Evolutionary conservation across 805 yeast species (phyloP), one percentile per base, ranked within the genome.

Genomic region (Myxozyma monticola): DNA sequence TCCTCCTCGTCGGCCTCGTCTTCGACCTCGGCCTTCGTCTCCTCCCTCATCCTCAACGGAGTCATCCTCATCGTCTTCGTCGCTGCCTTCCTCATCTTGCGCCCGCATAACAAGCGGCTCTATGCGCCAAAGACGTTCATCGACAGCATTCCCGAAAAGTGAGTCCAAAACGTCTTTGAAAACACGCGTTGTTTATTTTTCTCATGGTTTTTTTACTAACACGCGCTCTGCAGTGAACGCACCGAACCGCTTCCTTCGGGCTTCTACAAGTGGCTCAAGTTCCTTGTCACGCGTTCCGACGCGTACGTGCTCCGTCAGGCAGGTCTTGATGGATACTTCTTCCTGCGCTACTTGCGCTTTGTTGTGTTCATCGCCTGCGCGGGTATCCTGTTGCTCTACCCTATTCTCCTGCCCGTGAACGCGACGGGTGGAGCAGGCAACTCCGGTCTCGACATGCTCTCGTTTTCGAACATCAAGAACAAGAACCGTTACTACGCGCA

Each of bases 321-420:
- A 18, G 98, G 97, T 15, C 66, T 91, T n/a, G 98, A 91, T 65
- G 97, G 96, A 4, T 91, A 87, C 71, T 83, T 93, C 64, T 91
- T 90, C 67, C 70, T 89, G 54, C 76, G 99, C 58, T 93, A 85
- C 64, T 67, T 93, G 25, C 75, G 78, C 42, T 62, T 85, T 31
- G 71, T 88, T 56, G 71, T 78, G 10, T 53, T 71, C 4, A 64
- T 81, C 35, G 79, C 82, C 49, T 73, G 81, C 1, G 70, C 80
- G 37, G 85, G 87, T 3, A 67, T 80, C 47, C 26, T 77, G 3
- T 60, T 81, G 25, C 71, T 81, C 5, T 80, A 78, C 75, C 82
- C 85, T 6, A 76, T 91, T 42, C 71, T 91, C 47, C 74, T 93
- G n/a, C 93, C 98, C 0, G 75, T 91, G 41, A 89, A 90, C 64